Conservation (phyloP, 2,329 filamentous ascomycete species). For the Beauveria sp. region DNA sequence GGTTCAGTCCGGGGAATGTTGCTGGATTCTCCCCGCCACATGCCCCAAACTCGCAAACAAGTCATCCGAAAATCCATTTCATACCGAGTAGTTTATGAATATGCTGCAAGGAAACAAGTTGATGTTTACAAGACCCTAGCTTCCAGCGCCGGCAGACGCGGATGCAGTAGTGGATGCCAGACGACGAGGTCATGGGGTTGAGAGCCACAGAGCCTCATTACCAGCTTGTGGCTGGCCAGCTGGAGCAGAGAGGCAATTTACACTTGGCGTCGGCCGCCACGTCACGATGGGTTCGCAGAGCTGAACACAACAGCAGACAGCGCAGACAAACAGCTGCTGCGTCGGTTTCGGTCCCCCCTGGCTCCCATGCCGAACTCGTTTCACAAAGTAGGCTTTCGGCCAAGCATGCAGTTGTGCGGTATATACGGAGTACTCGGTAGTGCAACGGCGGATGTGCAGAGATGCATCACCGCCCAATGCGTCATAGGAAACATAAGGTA, state of each 20-base stretch:
- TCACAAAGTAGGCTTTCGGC: not conserved
- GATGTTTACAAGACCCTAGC: no score
- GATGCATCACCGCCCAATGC: not conserved
- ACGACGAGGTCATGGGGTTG: not conserved
- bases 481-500: not conserved
- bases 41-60: no score
- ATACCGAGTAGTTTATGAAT: no score
- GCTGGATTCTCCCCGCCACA: no score
- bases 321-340: not conserved
- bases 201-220: not conserved
- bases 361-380: not conserved
- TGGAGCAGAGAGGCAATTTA: not conserved
- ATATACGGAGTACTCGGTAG: not conserved
- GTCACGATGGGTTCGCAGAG: slow-evolving; percentile 2
- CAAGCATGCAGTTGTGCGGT: not conserved
- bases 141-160: not conserved
- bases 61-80: no score
- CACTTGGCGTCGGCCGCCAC: slow-evolving; percentile 3
- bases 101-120: no score
- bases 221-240: not conserved
- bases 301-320: not conserved
- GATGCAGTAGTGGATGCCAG: not conserved
- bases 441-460: not conserved
- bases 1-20: not conserved
- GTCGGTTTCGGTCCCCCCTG: not conserved